These are phyloP conservation scores for Sporothrix dimorphospora DNA, from an alignment of 2,329 filamentous ascomycete species.

Conservation along the genomic window DNA sequence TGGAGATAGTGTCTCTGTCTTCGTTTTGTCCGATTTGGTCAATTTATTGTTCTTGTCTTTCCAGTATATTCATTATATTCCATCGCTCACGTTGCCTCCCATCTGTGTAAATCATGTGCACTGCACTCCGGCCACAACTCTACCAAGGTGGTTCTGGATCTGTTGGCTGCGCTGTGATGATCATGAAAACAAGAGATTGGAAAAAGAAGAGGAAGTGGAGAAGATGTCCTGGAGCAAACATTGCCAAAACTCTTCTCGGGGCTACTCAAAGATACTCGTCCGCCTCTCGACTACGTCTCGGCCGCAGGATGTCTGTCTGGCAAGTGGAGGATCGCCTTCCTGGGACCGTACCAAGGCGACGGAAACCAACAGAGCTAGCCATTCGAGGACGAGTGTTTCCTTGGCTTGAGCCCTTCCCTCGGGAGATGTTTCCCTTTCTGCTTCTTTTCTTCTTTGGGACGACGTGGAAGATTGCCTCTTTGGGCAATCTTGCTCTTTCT, in stretches of 20 bases:
- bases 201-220: not conserved
- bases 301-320: not conserved
- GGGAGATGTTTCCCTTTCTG: not conserved
- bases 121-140: not conserved
- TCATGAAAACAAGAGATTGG: not conserved
- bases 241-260: too few relatives aligned
- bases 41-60: not conserved
- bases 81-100: too few relatives aligned
- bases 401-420: not conserved
- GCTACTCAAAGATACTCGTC: too few relatives aligned
- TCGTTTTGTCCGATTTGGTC: too few relatives aligned
- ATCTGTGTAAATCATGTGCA: not conserved
- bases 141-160: not conserved
- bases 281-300: too few relatives aligned
- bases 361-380: too few relatives aligned
- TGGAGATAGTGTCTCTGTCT: too few relatives aligned
- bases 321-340: not conserved
- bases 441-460: not conserved
- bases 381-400: not conserved
- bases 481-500: not conserved
- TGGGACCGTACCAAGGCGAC: not conserved
- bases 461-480: not conserved
- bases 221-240: not conserved
- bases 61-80: too few relatives aligned
- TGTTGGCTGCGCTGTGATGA: not conserved